Conservation (phyloP, 1,284 basidiomycete genomes). For the Phaffia rhodozyma region DNA sequence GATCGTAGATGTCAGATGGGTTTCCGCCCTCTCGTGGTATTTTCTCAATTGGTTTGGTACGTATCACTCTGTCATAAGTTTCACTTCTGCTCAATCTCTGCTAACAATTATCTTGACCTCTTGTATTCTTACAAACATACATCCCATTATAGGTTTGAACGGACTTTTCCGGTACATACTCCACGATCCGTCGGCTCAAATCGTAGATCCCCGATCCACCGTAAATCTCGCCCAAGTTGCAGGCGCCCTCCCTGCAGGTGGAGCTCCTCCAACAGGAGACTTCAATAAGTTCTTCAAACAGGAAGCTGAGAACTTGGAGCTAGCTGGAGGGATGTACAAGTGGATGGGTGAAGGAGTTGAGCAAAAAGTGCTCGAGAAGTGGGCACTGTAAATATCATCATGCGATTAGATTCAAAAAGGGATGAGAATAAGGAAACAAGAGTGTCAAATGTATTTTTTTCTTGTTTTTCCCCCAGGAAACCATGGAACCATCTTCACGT, state of each 20-base stretch:
- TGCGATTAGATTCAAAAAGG: no score
- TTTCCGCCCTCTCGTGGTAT: slow-evolving; percentile 97
- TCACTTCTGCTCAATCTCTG: slow-evolving; percentile 6
- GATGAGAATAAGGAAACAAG: no score
- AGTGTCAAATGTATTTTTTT: no score
- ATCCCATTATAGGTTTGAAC: not conserved
- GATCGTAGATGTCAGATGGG: slow-evolving; percentile 76
- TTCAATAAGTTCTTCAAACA: slow-evolving; percentile 79
- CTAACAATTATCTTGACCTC: not conserved
- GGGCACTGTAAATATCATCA: not conserved
- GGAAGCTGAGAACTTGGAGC: slow-evolving; percentile 85
- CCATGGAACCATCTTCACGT: no score
- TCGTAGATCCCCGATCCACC: slow-evolving; percentile 46
- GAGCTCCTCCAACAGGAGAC: slow-evolving; percentile 55
- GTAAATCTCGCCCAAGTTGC: slow-evolving; percentile 51
- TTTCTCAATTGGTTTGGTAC: slow-evolving; percentile 98
- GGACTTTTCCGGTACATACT: slow-evolving; percentile 11
- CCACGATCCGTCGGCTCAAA: slow-evolving; percentile 38
- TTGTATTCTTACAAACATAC: slow-evolving; percentile 17
- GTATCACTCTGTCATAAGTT: slow-evolving; percentile 76
- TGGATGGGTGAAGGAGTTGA: slow-evolving; percentile 76
- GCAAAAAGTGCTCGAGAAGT: slow-evolving; percentile 58
- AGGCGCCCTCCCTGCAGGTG: slow-evolving; percentile 32
- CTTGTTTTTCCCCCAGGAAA: no score
- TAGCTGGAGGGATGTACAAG: slow-evolving; percentile 68